Evolutionary conservation across 2,329 filamentous ascomycete genomes (phyloP).

Genomic region (Paecilomyces dactylethromorphus): DNA sequence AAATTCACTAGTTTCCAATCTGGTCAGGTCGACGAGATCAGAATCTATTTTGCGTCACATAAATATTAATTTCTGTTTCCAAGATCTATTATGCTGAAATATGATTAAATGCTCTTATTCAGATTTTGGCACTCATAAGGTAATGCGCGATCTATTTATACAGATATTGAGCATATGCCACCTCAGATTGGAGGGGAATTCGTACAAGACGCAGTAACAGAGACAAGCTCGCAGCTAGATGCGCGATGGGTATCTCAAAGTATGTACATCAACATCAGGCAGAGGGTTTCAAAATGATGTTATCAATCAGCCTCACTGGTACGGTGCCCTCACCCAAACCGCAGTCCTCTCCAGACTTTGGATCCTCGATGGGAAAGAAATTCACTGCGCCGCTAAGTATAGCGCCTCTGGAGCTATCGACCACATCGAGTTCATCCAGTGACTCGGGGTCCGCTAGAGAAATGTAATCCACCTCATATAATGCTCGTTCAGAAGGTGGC

Average conservation of each 20-base stretch:
- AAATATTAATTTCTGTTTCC: too few relatives aligned
- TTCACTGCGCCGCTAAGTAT: constrained; percentile 86
- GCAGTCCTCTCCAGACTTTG: constrained; percentile 62
- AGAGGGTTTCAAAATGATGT: constrained; percentile 61
- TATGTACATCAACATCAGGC: background rate
- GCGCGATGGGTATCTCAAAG: background rate
- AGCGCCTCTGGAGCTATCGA: constrained; percentile 66
- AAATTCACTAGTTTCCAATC: constrained; percentile 17
- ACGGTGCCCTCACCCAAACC: constrained; percentile 67
- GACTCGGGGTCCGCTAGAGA: constrained; percentile 81
- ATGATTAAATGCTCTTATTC: background rate
- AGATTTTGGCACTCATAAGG: background rate
- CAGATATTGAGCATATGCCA: background rate
- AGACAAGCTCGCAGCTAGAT: background rate
- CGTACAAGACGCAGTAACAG: background rate
- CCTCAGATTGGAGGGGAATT: background rate
- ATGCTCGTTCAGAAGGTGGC: constrained; percentile 54
- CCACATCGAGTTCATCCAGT: constrained; percentile 66
- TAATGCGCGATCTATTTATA: background rate
- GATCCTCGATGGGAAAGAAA: constrained; percentile 73
- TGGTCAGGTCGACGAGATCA: background rate
- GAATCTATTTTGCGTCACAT: too few relatives aligned
- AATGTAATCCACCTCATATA: constrained; percentile 85
- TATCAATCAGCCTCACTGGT: constrained; percentile 84
- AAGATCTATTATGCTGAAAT: too few relatives aligned